A percentile compares a stretch with the other conserved stretches of the same genome.
Conservation (phyloP, 2,329 filamentous ascomycete species). For the Pyrenochaeta sp. region DNA sequence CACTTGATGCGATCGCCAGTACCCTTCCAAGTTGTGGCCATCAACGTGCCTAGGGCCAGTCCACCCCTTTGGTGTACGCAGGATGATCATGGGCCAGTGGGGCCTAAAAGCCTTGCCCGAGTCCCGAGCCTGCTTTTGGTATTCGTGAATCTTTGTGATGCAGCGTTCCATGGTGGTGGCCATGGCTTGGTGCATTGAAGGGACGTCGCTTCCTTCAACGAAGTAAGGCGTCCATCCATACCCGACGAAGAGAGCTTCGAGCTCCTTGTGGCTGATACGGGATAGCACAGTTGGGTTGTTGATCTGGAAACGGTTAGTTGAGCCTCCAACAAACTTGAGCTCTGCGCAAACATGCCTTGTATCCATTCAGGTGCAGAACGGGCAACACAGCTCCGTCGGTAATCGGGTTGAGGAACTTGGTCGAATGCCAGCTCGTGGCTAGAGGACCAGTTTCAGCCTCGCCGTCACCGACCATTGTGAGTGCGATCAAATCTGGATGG, state of each 20-base stretch:
- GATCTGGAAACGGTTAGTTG: conserved; percentile 30
- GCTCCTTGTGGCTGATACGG: conserved; percentile 76
- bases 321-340: not conserved
- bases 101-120: conserved; percentile 74
- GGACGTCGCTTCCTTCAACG: conserved; percentile 76
- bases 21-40: conserved; percentile 77
- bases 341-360: conserved; percentile 67
- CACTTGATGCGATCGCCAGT: conserved; percentile 81
- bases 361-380: conserved; percentile 80
- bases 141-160: conserved; percentile 71
- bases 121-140: conserved; percentile 76
- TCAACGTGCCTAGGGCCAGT: conserved; percentile 73
- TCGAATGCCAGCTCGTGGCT: conserved; percentile 83
- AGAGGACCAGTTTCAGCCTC: conserved; percentile 83
- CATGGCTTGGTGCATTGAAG: conserved; percentile 84
- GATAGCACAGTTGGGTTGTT: conserved; percentile 67
- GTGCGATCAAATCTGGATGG: conserved; percentile 74
- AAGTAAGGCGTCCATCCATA: conserved; percentile 85
- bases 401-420: conserved; percentile 82
- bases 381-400: conserved; percentile 80
- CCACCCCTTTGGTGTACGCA: conserved; percentile 83
- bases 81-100: conserved; percentile 80
- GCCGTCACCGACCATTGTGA: conserved; percentile 82
- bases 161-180: conserved; percentile 77
- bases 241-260: conserved; percentile 73